Evolutionary conservation across 1,139 yeast species (phyloP).

Genomic region (Diutina siamensis): DNA sequence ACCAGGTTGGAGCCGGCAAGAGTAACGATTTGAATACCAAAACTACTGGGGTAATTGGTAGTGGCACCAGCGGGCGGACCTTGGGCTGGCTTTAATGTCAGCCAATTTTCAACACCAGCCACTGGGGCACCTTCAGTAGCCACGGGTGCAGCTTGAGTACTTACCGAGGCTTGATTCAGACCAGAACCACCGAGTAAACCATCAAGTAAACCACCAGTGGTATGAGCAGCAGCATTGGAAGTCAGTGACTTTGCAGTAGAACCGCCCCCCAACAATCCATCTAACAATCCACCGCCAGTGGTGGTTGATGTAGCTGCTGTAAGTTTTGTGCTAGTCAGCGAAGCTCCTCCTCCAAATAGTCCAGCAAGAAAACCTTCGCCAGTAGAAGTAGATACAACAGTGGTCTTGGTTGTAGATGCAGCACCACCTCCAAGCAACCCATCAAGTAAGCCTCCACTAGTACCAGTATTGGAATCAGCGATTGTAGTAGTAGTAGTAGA

Average conservation of each 20-base stretch:
- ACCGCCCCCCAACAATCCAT: neutral
- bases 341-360: neutral
- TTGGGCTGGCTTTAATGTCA: neutral
- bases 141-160: neutral
- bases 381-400: neutral
- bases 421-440: neutral
- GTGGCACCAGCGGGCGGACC: slow-evolving; percentile 4
- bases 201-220: neutral
- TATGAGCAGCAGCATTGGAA: neutral
- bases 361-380: neutral
- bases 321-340: neutral
- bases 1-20: neutral
- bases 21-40: slow-evolving; percentile 3
- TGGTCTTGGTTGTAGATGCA: neutral
- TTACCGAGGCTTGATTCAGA: neutral
- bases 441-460: neutral
- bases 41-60: neutral
- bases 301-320: neutral
- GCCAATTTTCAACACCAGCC: neutral
- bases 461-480: neutral
- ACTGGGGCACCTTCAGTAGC: neutral
- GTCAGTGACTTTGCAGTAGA: neutral
- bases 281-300: neutral
- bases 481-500: neutral
- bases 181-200: neutral